Percentiles rank a stretch among this genome's conserved stretches.
Conservation (phyloP, 2,329 filamentous ascomycete species). For the Blastomyces parvus region DNA sequence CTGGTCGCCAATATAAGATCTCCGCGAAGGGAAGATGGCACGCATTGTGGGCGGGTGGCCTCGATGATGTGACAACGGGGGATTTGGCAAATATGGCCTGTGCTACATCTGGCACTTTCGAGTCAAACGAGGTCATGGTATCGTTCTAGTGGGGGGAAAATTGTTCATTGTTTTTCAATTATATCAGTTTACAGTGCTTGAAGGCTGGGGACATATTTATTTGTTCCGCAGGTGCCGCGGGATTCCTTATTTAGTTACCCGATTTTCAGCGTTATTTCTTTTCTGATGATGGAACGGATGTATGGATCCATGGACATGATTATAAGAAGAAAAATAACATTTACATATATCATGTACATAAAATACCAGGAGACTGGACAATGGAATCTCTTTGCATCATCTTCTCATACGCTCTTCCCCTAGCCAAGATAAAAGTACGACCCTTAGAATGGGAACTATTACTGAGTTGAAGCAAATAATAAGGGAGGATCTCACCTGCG, state of each 20-base stretch:
- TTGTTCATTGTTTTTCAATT: neutral
- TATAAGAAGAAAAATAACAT: neutral
- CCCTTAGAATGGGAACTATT: neutral
- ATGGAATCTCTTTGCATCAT: too few species aligned
- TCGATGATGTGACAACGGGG: conserved; percentile 19
- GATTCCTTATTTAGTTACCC: neutral
- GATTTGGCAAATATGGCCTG: conserved; percentile 18
- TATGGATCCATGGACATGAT: neutral
- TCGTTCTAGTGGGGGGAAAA: neutral
- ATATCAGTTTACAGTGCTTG: neutral
- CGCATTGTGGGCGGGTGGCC: conserved; percentile 24
- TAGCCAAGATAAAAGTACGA: too few species aligned
- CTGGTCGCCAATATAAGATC: conserved; percentile 27
- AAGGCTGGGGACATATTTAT: neutral
- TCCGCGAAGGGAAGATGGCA: conserved; percentile 30
- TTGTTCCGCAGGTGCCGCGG: too few species aligned
- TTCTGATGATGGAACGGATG: neutral
- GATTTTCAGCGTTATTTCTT: neutral
- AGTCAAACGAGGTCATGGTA: conserved; percentile 20
- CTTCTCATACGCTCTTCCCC: too few species aligned
- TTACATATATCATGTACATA: neutral
- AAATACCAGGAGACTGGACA: too few species aligned
- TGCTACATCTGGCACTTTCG: conserved; percentile 20
- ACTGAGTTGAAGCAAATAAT: neutral
- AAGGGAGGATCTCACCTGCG: too few species aligned